Evolutionary conservation across 2,329 filamentous ascomycete species (phyloP).

Genomic region (Aspergillus cejpii): DNA sequence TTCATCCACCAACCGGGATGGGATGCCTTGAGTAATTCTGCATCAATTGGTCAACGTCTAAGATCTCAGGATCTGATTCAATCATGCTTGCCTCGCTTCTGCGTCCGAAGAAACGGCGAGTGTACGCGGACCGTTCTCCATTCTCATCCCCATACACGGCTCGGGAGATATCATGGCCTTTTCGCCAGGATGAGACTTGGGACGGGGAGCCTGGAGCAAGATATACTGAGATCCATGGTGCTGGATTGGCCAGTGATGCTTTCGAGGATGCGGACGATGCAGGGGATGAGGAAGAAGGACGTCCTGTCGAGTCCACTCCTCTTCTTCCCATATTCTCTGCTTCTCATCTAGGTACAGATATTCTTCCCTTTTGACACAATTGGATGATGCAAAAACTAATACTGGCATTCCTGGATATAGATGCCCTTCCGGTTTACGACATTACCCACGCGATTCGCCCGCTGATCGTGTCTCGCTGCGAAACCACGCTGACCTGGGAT

Average conservation of each 20-base stretch:
- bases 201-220: slow-evolving; percentile 3
- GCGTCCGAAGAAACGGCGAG: slow-evolving; percentile 25
- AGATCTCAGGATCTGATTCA: not conserved
- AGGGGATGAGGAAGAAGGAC: slow-evolving; percentile 40
- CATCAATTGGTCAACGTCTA: not conserved
- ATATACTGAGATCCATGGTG: slow-evolving; percentile 18
- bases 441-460: slow-evolving; percentile 85
- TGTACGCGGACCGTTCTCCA: slow-evolving; percentile 22
- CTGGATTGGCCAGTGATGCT: slow-evolving; percentile 27
- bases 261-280: slow-evolving; percentile 39
- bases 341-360: slow-evolving; percentile 60
- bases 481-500: slow-evolving; percentile 90
- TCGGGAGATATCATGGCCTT: slow-evolving; percentile 19
- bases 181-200: slow-evolving; percentile 10
- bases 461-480: slow-evolving; percentile 74
- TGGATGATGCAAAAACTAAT: slow-evolving; percentile 1
- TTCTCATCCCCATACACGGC: slow-evolving; percentile 26
- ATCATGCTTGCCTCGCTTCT: slow-evolving; percentile 31
- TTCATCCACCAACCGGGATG: not conserved
- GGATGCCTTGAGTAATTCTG: not conserved
- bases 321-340: slow-evolving; percentile 74
- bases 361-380: not conserved
- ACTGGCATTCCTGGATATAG: slow-evolving; percentile 40
- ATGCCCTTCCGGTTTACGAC: slow-evolving; percentile 80
- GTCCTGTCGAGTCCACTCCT: slow-evolving; percentile 44